phyloP scores from a whole-genome alignment of 768 basidiomycete species.

The Fibroporia radiculosa region DNA sequence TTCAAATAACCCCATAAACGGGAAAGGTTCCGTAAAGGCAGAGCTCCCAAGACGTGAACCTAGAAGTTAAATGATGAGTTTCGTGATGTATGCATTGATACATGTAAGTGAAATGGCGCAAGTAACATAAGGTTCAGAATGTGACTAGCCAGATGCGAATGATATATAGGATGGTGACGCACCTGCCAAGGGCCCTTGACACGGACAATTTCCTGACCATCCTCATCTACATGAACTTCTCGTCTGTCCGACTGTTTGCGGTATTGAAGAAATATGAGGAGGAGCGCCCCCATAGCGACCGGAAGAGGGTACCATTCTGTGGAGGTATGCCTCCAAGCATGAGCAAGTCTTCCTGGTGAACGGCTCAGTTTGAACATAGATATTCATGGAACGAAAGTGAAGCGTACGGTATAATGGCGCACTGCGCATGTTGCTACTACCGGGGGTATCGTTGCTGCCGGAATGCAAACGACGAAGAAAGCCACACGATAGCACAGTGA shows the following conservation, averaged over 20 bases:
- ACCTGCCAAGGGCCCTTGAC: slow-evolving; percentile 94
- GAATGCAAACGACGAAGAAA: too few species aligned
- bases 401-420: slow-evolving; percentile 2
- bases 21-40: slow-evolving; percentile 93
- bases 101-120: not conserved
- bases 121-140: not conserved
- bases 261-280: slow-evolving; percentile 74
- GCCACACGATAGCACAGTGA: too few species aligned
- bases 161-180: slow-evolving; percentile 19
- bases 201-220: slow-evolving; percentile 73
- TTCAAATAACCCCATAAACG: slow-evolving; percentile 96
- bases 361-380: not conserved
- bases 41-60: slow-evolving; percentile 95
- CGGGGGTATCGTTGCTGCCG: too few species aligned
- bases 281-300: slow-evolving; percentile 81
- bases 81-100: not conserved
- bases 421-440: too few species aligned
- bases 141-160: not conserved
- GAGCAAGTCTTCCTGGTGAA: slow-evolving; percentile 51
- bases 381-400: not conserved
- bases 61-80: slow-evolving; percentile 18
- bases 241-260: slow-evolving; percentile 45
- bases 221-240: slow-evolving; percentile 73
- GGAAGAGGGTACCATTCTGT: slow-evolving; percentile 96
- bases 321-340: slow-evolving; percentile 80